Base-by-base conservation (phyloP, 768 basidiomycete genomes). In the Mycena alexandri region DNA sequence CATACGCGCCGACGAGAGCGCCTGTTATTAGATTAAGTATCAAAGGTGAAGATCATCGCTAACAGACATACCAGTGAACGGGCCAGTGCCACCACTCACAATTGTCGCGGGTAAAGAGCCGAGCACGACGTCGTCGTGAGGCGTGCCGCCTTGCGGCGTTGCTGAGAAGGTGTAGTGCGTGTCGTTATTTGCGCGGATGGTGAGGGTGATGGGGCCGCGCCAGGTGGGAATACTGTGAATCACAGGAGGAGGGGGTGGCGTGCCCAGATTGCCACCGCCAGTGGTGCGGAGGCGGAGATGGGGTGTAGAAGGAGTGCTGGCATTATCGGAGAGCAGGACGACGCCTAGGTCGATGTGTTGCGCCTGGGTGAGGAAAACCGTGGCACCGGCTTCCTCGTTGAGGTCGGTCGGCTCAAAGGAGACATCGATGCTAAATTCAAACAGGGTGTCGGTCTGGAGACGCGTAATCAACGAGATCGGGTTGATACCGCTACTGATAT, bases 341-440 rank as follows among this genome's bases (percentile, higher is more conserved):
- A 67, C 61, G 24, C 65, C 65, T 17, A 67, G 65, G 52, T 67
- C 65, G 46, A 67, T 17, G 53, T 67, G 65, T 29, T 67, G 65
- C 41, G 36, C 13, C 59, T 67, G 65, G 34, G 58, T 61, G 46
- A 67, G 55, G 50, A 67, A 75, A 5, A 74, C 69, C 24, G 75
- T 75, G 14, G 72, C 52, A 8, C 75, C 75, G n/a, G 73, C 75
- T 33, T 75, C 75, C 48, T 73, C 72, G 25, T 65, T 67, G 17
- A 60, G 65, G 34, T 43, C 50, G 29, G 66, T 66, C 42, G 73
- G 72, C 55, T 54, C 42, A 46, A 65, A 61, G 5, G 56, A 46
- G 38, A 75, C 71, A 17, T 71, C 59, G 41, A 70, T 72, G 46
- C 57, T 64, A 34, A 63, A 56, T 29, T 53, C 62, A 60, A 74